Percentiles rank a stretch among this genome's conserved stretches.
phyloP scores from a whole-genome alignment of 2,329 filamentous ascomycete genomes.

The Harringtonia aguacate region DNA sequence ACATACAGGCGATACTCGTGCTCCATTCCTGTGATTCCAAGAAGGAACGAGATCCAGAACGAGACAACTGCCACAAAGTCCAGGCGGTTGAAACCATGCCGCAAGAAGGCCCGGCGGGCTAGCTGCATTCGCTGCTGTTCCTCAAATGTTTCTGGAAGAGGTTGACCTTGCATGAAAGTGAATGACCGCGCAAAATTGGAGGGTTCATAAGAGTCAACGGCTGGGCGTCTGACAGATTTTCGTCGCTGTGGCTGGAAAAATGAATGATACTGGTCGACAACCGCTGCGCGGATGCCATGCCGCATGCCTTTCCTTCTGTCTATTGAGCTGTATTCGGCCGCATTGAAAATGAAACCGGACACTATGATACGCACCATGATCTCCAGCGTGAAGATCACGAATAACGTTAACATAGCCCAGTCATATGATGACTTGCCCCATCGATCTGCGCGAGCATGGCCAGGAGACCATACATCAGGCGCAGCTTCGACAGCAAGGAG shows the following conservation, averaged over 20 bases:
- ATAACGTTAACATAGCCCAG: slow-evolving; percentile 71
- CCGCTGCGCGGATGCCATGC: slow-evolving; percentile 60
- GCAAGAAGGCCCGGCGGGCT: slow-evolving; percentile 81
- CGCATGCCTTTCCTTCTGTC: slow-evolving; percentile 66
- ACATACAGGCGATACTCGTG: slow-evolving; percentile 64
- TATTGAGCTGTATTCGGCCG: slow-evolving; percentile 83
- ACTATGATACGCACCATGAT: slow-evolving; percentile 76
- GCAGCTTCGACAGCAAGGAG: slow-evolving; percentile 79
- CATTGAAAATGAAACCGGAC: slow-evolving; percentile 86
- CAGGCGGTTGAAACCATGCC: slow-evolving; percentile 90
- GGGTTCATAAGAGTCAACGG: slow-evolving; percentile 33
- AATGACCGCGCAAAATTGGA: slow-evolving; percentile 66
- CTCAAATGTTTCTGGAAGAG: slow-evolving; percentile 51
- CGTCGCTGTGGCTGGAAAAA: slow-evolving; percentile 77
- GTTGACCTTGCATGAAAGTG: slow-evolving; percentile 59
- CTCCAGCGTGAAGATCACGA: slow-evolving; percentile 83
- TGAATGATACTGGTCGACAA: slow-evolving; percentile 64
- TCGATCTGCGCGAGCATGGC: slow-evolving; percentile 44
- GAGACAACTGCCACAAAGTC: slow-evolving; percentile 93
- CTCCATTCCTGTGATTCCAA: slow-evolving; percentile 63
- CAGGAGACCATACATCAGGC: slow-evolving; percentile 54
- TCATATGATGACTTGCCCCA: slow-evolving; percentile 67
- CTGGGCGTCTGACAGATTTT: slow-evolving; percentile 48
- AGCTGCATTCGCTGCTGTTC: slow-evolving; percentile 77
- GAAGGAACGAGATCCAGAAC: slow-evolving; percentile 81